Percentiles rank a stretch among this genome's conserved stretches.
Conservation (phyloP, 306 rosid species). For the Quercus mongolica region DNA sequence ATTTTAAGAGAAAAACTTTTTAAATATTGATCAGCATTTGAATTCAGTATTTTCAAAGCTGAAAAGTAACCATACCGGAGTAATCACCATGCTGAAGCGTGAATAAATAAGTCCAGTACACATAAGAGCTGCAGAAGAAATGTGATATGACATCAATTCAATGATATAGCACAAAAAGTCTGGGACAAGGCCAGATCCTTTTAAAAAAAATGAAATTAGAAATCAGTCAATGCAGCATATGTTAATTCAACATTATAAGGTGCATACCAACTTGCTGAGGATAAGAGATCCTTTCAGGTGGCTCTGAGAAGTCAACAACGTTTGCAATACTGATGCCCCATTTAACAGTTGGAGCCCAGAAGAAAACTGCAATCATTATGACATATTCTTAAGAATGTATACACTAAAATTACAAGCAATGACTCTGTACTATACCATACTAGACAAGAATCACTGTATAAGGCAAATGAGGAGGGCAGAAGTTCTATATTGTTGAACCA, state of each 20-base stretch:
- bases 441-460: too few species aligned
- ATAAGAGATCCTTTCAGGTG: conserved; percentile 11
- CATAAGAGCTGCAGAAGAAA: conserved; percentile 12
- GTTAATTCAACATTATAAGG: not conserved
- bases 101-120: conserved; percentile 16
- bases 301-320: conserved; percentile 21
- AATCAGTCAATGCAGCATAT: not conserved
- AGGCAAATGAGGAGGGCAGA: too few species aligned
- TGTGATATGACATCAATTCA: not conserved
- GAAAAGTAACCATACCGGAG: conserved; percentile 3
- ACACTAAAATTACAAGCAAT: not conserved
- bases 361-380: not conserved
- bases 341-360: conserved; percentile 30
- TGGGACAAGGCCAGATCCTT: not conserved
- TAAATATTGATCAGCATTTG: not conserved
- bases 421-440: too few species aligned
- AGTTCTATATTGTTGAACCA: too few species aligned
- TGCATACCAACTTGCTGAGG: conserved; percentile 12
- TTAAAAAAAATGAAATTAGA: not conserved
- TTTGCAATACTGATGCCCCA: conserved; percentile 27
- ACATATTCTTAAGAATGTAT: not conserved
- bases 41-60: not conserved
- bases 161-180: not conserved
- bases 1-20: not conserved
- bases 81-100: conserved; percentile 25